Percentiles rank a stretch among this genome's conserved stretches.
phyloP scores from a whole-genome alignment of 208 protist species.

The Wallacemonas rigidus region DNA sequence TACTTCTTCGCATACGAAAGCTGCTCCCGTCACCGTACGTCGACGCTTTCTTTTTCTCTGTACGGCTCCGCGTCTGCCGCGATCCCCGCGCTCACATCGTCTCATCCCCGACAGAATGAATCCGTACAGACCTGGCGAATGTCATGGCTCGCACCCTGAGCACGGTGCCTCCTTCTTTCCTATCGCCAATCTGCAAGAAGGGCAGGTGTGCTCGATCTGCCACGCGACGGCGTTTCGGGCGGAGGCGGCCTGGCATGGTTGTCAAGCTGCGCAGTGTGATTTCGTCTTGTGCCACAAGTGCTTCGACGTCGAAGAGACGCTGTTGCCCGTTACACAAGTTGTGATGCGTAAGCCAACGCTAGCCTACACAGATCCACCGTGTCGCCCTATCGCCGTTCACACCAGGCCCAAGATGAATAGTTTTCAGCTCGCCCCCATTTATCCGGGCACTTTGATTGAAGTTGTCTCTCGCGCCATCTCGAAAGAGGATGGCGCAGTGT shows the following conservation, averaged over 20 bases:
- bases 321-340: slow-evolving; percentile 58
- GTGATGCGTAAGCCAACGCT: slow-evolving; percentile 72
- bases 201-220: slow-evolving; percentile 62
- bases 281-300: slow-evolving; percentile 78
- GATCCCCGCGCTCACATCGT: not conserved
- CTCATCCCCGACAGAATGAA: not conserved
- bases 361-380: slow-evolving; percentile 31
- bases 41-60: not conserved
- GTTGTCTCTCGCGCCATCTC: slow-evolving; percentile 66
- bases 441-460: slow-evolving; percentile 59
- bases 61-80: not conserved
- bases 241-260: slow-evolving; percentile 60
- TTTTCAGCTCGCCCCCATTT: slow-evolving; percentile 68
- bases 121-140: slow-evolving; percentile 18
- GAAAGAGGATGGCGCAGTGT: slow-evolving; percentile 47
- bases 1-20: too few species aligned
- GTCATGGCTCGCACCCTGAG: slow-evolving; percentile 71
- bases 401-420: slow-evolving; percentile 59
- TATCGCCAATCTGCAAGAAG: slow-evolving; percentile 10
- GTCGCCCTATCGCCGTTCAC: slow-evolving; percentile 38
- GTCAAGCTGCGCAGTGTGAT: slow-evolving; percentile 43
- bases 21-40: too few species aligned
- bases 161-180: slow-evolving; percentile 43
- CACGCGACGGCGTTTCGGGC: slow-evolving; percentile 45
- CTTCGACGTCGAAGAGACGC: slow-evolving; percentile 71